A percentile compares a stretch with the other conserved stretches of the same genome.
Evolutionary conservation across 2,329 filamentous ascomycete genomes (phyloP).

Genomic region (Diaporthe vexans): DNA sequence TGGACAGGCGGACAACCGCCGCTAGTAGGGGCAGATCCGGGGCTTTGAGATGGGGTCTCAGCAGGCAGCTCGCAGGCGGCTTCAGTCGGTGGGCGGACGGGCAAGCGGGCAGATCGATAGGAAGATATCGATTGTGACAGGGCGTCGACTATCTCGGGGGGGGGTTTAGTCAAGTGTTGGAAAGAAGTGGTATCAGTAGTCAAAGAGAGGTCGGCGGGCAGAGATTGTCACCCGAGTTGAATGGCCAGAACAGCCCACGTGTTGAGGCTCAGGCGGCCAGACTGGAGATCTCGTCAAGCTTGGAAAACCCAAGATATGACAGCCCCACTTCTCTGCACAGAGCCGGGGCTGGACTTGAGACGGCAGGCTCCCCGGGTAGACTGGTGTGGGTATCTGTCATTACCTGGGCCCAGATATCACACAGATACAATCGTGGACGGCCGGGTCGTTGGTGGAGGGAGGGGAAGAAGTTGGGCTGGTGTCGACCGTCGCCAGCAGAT

Average conservation of each 20-base stretch:
- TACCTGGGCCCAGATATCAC: slow-evolving; percentile 6
- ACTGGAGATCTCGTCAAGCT: slow-evolving; percentile 35
- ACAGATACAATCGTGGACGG: not conserved
- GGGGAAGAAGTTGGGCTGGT: not conserved
- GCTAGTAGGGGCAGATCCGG: slow-evolving; percentile 29
- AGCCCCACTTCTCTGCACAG: slow-evolving; percentile 32
- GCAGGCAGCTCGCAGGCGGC: slow-evolving; percentile 13
- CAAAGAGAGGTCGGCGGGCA: not conserved
- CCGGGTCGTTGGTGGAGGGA: slow-evolving; percentile 11
- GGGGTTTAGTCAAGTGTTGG: not conserved
- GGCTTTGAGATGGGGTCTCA: slow-evolving; percentile 20
- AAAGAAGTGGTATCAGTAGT: not conserved
- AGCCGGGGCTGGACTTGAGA: slow-evolving; percentile 10
- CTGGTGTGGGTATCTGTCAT: slow-evolving; percentile 14
- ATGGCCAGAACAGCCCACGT: slow-evolving; percentile 38
- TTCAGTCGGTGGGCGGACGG: not conserved
- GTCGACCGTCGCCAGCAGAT: slow-evolving; percentile 11
- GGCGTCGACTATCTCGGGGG: slow-evolving; percentile 8
- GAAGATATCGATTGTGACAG: slow-evolving; percentile 1
- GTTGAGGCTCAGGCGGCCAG: slow-evolving; percentile 36
- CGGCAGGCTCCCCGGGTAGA: slow-evolving; percentile 2
- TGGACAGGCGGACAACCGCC: slow-evolving; percentile 17
- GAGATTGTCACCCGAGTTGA: slow-evolving; percentile 30
- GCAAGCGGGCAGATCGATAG: not conserved
- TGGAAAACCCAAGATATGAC: slow-evolving; percentile 30